Percentiles rank a stretch among this genome's conserved stretches.
These are phyloP conservation scores for Kodamaea derodonti DNA, from an alignment of 1,139 yeast species.

Conservation along the genomic window DNA sequence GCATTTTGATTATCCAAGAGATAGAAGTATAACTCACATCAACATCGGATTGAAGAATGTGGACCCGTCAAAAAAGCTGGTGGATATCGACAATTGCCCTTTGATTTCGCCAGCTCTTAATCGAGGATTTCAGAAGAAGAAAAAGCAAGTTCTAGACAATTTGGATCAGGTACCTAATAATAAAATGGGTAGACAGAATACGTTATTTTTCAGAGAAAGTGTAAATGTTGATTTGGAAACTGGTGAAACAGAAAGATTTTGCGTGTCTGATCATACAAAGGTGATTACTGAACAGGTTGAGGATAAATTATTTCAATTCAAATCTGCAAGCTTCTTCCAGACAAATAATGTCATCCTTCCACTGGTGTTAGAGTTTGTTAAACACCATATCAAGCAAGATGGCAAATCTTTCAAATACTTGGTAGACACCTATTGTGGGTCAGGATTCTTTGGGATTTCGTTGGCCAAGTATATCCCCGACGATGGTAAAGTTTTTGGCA, in stretches of 20 bases:
- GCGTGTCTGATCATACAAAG: constrained; percentile 22
- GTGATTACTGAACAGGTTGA: constrained; percentile 30
- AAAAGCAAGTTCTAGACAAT: constrained; percentile 9
- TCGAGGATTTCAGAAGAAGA: constrained; percentile 13
- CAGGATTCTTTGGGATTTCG: constrained; percentile 44
- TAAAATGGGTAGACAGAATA: constrained; percentile 11
- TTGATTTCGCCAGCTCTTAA: constrained; percentile 30
- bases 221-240: constrained; percentile 27
- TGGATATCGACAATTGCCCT: constrained; percentile 30
- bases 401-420: constrained; percentile 20
- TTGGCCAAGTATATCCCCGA: constrained; percentile 23
- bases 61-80: constrained; percentile 17
- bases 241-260: constrained; percentile 27
- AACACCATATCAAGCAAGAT: constrained; percentile 18
- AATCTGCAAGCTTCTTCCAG: constrained; percentile 35
- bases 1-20: constrained; percentile 21
- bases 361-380: constrained; percentile 29
- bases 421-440: constrained; percentile 45
- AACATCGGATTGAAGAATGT: constrained; percentile 34
- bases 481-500: constrained; percentile 38
- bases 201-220: constrained; percentile 33
- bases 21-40: constrained; percentile 5
- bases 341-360: constrained; percentile 35
- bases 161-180: constrained; percentile 4
- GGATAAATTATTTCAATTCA: constrained; percentile 30